Evolutionary conservation across 2,329 filamentous ascomycete species (phyloP).

Genomic region (Aspergillus nomiae): DNA sequence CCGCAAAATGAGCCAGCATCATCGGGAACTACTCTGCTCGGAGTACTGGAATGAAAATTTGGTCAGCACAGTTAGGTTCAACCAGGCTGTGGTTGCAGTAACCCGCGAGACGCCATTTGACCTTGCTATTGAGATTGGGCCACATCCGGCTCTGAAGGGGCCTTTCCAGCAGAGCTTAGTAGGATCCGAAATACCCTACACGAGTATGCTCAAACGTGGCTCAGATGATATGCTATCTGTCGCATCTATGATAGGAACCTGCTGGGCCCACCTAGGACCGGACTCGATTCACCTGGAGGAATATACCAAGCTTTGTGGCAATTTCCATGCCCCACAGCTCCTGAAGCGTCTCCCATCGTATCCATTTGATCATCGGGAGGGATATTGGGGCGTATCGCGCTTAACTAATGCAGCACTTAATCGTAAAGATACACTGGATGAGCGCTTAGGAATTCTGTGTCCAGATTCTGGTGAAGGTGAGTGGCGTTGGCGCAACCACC

Average conservation of each 20-base stretch:
- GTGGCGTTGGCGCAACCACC: background rate
- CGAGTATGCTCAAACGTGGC: background rate
- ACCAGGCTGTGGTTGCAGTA: background rate
- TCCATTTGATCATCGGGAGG: background rate
- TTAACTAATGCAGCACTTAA: background rate
- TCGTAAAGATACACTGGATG: background rate
- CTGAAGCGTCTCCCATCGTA: background rate
- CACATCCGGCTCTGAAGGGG: constrained; percentile 36
- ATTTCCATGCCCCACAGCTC: background rate
- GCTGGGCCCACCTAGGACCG: too few species aligned
- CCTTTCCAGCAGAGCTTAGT: constrained; percentile 14
- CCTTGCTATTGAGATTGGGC: constrained; percentile 36
- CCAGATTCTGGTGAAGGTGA: background rate
- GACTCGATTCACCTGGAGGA: too few species aligned
- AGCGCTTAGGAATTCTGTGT: background rate
- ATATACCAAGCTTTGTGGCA: too few species aligned
- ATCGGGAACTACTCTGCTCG: too few species aligned
- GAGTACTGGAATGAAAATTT: background rate
- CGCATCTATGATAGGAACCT: too few species aligned
- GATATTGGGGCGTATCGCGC: background rate
- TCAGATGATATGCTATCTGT: too few species aligned
- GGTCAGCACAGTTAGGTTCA: too few species aligned
- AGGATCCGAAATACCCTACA: background rate
- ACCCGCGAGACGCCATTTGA: constrained; percentile 14
- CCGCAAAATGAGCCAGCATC: too few species aligned